phyloP scores from a whole-genome alignment of 208 protist species.

The Novymonas esmeraldas region DNA sequence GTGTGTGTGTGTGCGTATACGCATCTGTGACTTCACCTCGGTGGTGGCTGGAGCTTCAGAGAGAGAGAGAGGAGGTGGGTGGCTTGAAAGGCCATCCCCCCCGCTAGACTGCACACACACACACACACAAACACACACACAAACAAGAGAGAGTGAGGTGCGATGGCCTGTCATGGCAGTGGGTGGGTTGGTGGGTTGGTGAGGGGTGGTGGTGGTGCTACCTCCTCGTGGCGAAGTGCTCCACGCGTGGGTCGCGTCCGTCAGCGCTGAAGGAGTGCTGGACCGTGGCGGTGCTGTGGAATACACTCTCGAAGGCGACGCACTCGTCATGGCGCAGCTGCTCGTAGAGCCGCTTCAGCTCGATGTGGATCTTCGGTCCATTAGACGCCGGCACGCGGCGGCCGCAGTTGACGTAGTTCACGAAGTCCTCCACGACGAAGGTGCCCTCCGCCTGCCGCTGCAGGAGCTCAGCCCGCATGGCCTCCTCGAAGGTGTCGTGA shows the following conservation, averaged over 20 bases:
- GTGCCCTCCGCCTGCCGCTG: conserved; percentile 60
- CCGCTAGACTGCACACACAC: no score
- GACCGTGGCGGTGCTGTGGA: conserved; percentile 53
- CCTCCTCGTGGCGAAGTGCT: conserved; percentile 39
- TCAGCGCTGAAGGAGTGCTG: conserved; percentile 47
- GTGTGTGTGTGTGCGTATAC: no score
- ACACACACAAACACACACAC: no score
- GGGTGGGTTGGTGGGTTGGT: no score
- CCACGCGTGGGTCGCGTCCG: conserved; percentile 55
- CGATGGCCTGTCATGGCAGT: no score
- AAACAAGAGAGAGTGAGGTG: no score
- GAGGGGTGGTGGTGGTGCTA: no score
- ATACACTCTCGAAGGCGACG: conserved; percentile 52
- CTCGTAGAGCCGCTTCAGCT: conserved; percentile 63
- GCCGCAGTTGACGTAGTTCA: conserved; percentile 90
- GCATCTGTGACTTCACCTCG: no score
- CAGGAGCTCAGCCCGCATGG: conserved; percentile 60
- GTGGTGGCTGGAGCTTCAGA: no score
- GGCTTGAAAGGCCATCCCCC: no score
- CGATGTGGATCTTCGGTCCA: conserved; percentile 49
- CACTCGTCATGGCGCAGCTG: conserved; percentile 49
- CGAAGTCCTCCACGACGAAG: conserved; percentile 90
- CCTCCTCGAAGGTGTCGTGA: conserved; percentile 55
- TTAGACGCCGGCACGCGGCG: conserved; percentile 59
- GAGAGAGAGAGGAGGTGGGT: no score